Evolutionary conservation across 768 basidiomycete genomes (phyloP).

Genomic region (Rhodotorula diobovata): DNA sequence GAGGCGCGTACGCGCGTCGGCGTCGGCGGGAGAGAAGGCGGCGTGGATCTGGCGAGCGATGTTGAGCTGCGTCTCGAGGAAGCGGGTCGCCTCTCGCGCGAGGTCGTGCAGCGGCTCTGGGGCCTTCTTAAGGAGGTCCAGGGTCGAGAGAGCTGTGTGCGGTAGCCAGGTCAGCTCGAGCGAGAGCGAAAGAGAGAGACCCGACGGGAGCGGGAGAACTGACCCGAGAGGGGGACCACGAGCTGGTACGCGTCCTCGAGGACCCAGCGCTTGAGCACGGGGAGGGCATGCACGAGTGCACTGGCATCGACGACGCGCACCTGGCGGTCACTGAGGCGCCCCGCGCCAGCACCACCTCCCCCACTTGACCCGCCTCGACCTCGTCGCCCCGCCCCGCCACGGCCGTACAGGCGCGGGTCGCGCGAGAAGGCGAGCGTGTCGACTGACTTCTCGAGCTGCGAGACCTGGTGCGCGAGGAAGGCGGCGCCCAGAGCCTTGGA

Average conservation of each 20-base stretch:
- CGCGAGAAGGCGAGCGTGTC: constrained; percentile 29
- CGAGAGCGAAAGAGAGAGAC: background rate
- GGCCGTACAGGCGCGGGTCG: background rate
- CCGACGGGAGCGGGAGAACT: background rate
- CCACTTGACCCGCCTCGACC: background rate
- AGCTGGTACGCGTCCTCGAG: constrained; percentile 20
- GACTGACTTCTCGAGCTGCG: constrained; percentile 17
- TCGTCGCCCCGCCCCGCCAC: background rate
- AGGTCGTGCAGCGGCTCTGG: constrained; percentile 20
- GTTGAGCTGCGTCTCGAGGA: constrained; percentile 35
- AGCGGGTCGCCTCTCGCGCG: constrained; percentile 32
- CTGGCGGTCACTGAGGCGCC: no score
- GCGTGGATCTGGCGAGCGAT: constrained; percentile 21
- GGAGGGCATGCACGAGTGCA: constrained; percentile 34
- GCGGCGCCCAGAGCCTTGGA: constrained; percentile 33
- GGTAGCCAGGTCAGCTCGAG: background rate
- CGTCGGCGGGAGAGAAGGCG: background rate
- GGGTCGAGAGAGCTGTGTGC: constrained; percentile 25
- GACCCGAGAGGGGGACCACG: constrained; percentile 32
- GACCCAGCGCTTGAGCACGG: constrained; percentile 37
- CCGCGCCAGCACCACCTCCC: background rate
- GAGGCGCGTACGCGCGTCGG: constrained; percentile 9
- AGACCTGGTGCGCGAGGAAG: constrained; percentile 39
- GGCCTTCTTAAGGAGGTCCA: constrained; percentile 35
- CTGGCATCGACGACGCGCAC: constrained; percentile 26